Evolutionary conservation across 139 green algal species (phyloP).

Genomic region (Tetratostichococcus sp.): DNA sequence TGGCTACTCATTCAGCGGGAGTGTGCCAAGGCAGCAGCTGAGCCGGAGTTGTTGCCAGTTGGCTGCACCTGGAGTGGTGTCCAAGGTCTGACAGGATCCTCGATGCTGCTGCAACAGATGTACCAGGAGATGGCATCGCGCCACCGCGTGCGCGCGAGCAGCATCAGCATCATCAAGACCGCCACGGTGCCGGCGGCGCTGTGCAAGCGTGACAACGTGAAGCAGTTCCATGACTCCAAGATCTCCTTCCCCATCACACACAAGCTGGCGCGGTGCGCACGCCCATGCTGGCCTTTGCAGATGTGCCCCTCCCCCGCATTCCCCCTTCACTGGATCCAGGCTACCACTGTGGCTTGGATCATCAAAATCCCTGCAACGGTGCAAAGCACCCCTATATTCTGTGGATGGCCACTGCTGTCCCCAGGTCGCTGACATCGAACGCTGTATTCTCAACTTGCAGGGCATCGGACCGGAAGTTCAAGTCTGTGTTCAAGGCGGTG

Average conservation of each 20-base stretch:
- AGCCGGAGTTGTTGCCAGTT: too few species aligned
- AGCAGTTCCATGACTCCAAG: constrained; percentile 95
- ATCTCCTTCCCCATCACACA: constrained; percentile 89
- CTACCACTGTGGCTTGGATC: neutral
- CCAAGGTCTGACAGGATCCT: too few species aligned
- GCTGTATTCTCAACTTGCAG: constrained; percentile 5
- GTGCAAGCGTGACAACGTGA: constrained; percentile 87
- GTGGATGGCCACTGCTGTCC: too few species aligned
- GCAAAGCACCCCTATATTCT: too few species aligned
- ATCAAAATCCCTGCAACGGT: too few species aligned
- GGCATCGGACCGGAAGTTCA: constrained; percentile 52
- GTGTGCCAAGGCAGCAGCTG: too few species aligned
- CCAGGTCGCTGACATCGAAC: neutral
- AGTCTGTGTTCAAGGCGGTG: constrained; percentile 84
- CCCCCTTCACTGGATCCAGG: neutral
- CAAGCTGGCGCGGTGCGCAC: constrained; percentile 40
- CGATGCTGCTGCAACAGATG: too few species aligned
- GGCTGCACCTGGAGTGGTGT: too few species aligned
- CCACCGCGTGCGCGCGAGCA: constrained; percentile 82
- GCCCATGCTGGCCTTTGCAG: too few species aligned
- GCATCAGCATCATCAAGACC: constrained; percentile 96
- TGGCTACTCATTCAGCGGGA: too few species aligned
- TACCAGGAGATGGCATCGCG: constrained; percentile 90
- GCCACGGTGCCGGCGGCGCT: constrained; percentile 66
- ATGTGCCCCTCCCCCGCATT: too few species aligned